These are phyloP conservation scores for Aspergillus fijiensis DNA, from an alignment of 2,329 filamentous ascomycete genomes.

Conservation along the genomic window DNA sequence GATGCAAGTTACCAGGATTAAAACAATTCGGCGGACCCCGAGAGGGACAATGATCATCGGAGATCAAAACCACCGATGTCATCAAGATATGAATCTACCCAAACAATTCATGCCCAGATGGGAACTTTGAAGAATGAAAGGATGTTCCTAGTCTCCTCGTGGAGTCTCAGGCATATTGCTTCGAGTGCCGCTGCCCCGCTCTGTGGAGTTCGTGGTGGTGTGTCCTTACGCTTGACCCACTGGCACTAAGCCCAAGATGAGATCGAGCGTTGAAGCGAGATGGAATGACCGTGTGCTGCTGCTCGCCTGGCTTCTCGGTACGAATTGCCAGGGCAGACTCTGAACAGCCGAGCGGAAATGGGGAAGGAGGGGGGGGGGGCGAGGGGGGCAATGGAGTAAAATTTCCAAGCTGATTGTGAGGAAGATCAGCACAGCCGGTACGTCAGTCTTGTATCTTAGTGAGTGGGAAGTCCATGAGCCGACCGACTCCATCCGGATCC, in stretches of 20 bases:
- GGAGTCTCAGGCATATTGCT: neutral
- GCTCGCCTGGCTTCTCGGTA: neutral
- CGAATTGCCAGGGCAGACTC: neutral
- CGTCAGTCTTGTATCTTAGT: neutral
- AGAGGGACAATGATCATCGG: neutral
- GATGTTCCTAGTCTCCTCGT: neutral
- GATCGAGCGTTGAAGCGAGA: neutral
- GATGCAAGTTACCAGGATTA: neutral
- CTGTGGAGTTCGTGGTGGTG: neutral
- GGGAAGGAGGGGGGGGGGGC: neutral
- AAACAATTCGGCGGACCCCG: neutral
- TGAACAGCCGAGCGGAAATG: neutral
- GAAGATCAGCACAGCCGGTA: neutral
- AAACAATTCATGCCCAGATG: neutral
- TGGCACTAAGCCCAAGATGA: neutral
- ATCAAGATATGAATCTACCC: neutral
- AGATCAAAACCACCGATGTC: neutral
- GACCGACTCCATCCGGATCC: neutral
- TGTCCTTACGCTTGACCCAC: neutral
- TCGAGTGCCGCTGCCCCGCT: neutral
- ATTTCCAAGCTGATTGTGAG: neutral
- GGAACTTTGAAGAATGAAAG: neutral
- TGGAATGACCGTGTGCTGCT: neutral
- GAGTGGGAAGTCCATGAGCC: neutral
- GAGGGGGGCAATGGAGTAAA: neutral